Base-by-base conservation (phyloP, 2,329 filamentous ascomycete genomes). In the Neophaeococcomyces aloes region DNA sequence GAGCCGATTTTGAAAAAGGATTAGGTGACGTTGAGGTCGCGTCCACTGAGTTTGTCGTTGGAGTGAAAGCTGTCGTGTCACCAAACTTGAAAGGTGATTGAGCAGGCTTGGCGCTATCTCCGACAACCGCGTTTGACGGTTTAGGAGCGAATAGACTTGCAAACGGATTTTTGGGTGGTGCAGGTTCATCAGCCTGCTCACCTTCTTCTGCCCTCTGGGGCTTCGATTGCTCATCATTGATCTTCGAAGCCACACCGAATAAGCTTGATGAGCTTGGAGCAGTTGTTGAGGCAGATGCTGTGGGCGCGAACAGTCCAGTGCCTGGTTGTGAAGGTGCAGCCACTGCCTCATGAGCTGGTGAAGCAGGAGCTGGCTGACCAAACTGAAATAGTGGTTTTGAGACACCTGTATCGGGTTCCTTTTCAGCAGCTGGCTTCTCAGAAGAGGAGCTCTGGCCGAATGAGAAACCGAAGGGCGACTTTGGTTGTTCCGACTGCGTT, bases 391-490 rank as follows among this genome's bases (percentile, higher is more conserved):
- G n/a, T 14, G 48, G 37, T n/a, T 34, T 41, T 23, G 46, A 23
- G 6, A 44, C 11, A 25, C 41, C 30, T n/a, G 42, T 21, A 29
- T 29, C 29, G 38, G 15, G 33, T 13, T 40, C 39, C 31, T 31
- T 18, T 35, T 41, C 45, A 15, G 47, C 44, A 15, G 49, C 21
- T 18, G 48, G 45, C 6, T 36, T 48, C 35, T 45, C 48, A 23
- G 44, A n/a, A 25, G 43, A 36, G 6, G 50, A 29, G 17, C 29
- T 46, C 33, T 51, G 43, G 15, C 49, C 49, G 38, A 53, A 50
- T 19, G 29, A 23, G 32, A 46, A 46, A 6, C 38, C 41, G 35
- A 50, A 50, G 15, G 39, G 23, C 32, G 51, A 30, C 29, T 42
- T 42, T 29, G 42, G 39, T 23, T 42, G n/a, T 19, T 39, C 30